These are phyloP conservation scores for Mycena sp. DNA, from an alignment of 1,284 basidiomycete genomes.

Conservation along the genomic window DNA sequence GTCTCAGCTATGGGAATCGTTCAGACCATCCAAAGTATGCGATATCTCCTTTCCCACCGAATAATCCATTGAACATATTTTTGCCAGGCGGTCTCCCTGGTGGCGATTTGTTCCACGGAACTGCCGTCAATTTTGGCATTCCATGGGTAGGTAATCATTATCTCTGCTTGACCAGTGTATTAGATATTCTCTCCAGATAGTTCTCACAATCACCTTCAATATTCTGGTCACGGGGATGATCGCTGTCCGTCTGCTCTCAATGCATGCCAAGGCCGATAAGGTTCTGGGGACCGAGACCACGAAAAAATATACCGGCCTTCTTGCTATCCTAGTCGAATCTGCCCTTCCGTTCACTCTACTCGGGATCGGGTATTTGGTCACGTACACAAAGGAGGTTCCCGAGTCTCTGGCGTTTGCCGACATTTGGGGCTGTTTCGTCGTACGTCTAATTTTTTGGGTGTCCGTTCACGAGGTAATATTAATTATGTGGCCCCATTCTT, in stretches of 20 bases:
- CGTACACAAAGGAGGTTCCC: conserved; percentile 22
- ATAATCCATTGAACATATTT: no score
- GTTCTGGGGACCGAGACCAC: conserved; percentile 25
- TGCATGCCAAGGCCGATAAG: conserved; percentile 20
- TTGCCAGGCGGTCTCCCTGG: no score
- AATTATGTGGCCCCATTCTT: not conserved
- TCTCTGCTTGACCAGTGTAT: no score
- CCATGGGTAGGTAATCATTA: no score
- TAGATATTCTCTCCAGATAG: no score
- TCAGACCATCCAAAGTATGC: conserved; percentile 33
- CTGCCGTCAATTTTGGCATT: conserved; percentile 31
- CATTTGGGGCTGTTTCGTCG: conserved; percentile 29
- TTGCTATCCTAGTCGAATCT: conserved; percentile 40
- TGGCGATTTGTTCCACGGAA: not conserved
- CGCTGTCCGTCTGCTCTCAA: conserved; percentile 27
- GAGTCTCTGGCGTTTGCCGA: conserved; percentile 25
- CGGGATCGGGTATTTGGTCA: conserved; percentile 31
- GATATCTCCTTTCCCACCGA: no score
- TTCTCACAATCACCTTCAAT: conserved; percentile 35
- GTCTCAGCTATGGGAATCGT: conserved; percentile 33
- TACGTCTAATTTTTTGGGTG: conserved; percentile 9
- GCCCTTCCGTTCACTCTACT: conserved; percentile 36
- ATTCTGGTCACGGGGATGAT: conserved; percentile 37
- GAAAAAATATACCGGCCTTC: conserved; percentile 33
- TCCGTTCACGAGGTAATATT: not conserved